Evolutionary conservation across 169 alveolate species (phyloP), one percentile per base, ranked within the genome.

Genomic region (Eimeria brunetti): DNA sequence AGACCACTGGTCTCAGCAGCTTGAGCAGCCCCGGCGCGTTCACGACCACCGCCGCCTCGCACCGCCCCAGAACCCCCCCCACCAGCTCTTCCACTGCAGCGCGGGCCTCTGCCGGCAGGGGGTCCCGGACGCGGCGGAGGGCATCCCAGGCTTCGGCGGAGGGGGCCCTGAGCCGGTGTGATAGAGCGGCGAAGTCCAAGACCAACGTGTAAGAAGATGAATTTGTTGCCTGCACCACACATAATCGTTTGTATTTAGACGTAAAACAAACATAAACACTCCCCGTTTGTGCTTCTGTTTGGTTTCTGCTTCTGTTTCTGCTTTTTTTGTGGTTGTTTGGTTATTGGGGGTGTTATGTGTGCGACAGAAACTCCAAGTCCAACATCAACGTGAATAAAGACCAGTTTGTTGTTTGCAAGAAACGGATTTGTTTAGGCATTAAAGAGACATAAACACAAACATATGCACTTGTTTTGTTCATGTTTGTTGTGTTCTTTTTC

Each of bases 31-130:
- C 0, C 16, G 89, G 49, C n/a, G 91, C 91, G 27, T 85, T 85
- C 78, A 85, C 78, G 16, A 85, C 60, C 38, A 85, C 91, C 44
- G 60, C 73, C 41, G 91, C 91, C 91, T 56, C 78, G 67, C 91
- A 85, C 56, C 58, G 56, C 41, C 51, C 24, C 33, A 85, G 60
- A 20, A 85, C 78, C 78, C 91, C 36, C 30, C 56, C 9, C 22
- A 85, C 91, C 91, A 85, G 58, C 7, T 60, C 64, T 12, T 85
- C 78, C 9, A 85, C 60, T 14, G 91, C 58, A n/a, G 5, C 12
- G 60, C 69, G n/a, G 9, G 58, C 78, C 8, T 33, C 56, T 7
- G 58, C 7, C 58, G 78, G 56, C 7, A 58, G 41, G 3, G 91
- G 76, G 14, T 85, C 91, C 24, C 30, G 41, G 6, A 85, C 91